Evolutionary conservation across 176 grass and related monocot species (phyloP).

Genomic region (Triticum turgidum): DNA sequence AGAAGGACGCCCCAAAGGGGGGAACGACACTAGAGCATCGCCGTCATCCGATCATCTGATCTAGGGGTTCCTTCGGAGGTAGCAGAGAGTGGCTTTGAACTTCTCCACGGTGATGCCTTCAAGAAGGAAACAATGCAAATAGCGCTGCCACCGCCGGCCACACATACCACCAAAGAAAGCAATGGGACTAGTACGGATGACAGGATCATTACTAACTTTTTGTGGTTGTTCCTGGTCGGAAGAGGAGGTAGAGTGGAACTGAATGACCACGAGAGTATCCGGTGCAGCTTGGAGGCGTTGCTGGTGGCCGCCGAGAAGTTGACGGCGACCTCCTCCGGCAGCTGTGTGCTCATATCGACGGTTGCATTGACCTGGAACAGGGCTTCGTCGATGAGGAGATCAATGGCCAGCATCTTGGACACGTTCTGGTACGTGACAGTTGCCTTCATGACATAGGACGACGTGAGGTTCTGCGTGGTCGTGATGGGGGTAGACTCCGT

Average conservation of each 20-base stretch:
- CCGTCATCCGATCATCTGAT: no score
- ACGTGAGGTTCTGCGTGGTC: not conserved
- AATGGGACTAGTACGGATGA: not conserved
- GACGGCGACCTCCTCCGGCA: constrained; percentile 33
- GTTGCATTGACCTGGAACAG: not conserved
- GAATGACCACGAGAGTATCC: not conserved
- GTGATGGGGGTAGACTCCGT: not conserved
- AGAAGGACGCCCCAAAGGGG: no score
- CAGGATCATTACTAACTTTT: not conserved
- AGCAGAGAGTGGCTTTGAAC: no score
- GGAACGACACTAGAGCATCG: no score
- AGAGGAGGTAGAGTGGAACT: not conserved
- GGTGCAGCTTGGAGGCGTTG: not conserved
- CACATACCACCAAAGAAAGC: not conserved
- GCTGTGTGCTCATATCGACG: not conserved
- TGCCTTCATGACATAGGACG: not conserved
- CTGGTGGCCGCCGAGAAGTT: constrained; percentile 29
- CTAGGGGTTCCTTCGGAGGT: no score
- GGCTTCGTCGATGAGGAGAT: not conserved
- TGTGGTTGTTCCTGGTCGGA: not conserved
- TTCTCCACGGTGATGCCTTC: no score
- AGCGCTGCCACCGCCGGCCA: no score
- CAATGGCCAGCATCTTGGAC: not conserved
- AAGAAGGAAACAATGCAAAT: no score
- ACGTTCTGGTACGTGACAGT: constrained; percentile 14